Base-by-base conservation (phyloP, 2,329 filamentous ascomycete species). In the Colletotrichum limetticola region DNA sequence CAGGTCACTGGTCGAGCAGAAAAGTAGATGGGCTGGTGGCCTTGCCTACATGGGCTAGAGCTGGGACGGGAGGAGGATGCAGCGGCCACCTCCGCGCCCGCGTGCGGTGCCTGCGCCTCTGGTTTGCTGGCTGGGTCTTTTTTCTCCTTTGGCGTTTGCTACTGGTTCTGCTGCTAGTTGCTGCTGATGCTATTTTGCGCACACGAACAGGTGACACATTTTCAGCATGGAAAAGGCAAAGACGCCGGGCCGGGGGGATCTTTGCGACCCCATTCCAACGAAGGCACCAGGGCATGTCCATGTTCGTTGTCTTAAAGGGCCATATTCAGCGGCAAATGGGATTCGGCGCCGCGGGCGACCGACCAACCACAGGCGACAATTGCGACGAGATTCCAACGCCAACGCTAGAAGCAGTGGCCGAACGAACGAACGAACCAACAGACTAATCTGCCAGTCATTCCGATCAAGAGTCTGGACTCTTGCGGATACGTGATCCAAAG, bases 11-110 rank as follows among this genome's bases (percentile, higher is more conserved):
- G 42, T 49, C 19, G 42, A 49, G 42, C 37, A 49, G 19, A 55
- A 53, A 24, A 32, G 19, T 22, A 53, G 46, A 55, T 64, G 61
- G 46, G 12, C 28, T 55, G 46, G 28, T 19, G 49, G 22, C 46
- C 49, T 55, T 64, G 61, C 61, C 46, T 22, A 22, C 46, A n/a
- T 32, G 14, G 61, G 61, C 35, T 56, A 64, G 61, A 37, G 42
- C n/a, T 53, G 35, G 24, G 24, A 32, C 22, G 60, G n/a, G 11
- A 53, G 46, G 35, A 26, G 46, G 62, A 28, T 65, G 62, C 30
- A 28, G 46, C 49, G 62, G 22, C 22, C 46, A 5, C 24, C 30
- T 56, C 52, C 32, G 49, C 42, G 9, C 14, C 35, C 24, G 37
- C 24, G 60, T 62, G 60, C 26, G 5, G 12, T 52, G 60, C 46